Conservation (phyloP, 768 basidiomycete species). For the Amanita pallidorosea region DNA sequence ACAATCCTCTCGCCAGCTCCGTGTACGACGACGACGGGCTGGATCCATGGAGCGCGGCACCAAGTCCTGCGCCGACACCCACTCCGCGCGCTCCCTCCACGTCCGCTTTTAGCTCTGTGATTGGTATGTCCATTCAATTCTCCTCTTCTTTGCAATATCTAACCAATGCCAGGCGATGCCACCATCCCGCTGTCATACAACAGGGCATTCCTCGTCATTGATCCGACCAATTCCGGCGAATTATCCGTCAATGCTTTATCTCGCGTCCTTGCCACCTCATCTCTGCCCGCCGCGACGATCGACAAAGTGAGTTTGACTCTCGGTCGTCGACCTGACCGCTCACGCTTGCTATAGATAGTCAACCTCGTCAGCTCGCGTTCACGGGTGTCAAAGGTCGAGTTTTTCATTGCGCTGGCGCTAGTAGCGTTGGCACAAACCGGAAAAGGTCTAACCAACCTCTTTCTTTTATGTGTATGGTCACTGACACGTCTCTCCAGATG, state of each 20-base stretch:
- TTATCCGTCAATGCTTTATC: slow-evolving; percentile 77
- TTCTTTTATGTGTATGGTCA: neutral
- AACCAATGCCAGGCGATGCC: slow-evolving; percentile 49
- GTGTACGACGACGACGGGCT: slow-evolving; percentile 75
- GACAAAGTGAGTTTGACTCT: slow-evolving; percentile 48
- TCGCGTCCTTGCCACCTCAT: slow-evolving; percentile 67
- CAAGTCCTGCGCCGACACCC: slow-evolving; percentile 60
- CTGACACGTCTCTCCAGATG: slow-evolving; percentile 31
- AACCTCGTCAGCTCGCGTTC: slow-evolving; percentile 76
- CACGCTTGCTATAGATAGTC: slow-evolving; percentile 56
- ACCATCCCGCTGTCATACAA: slow-evolving; percentile 73
- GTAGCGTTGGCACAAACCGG: slow-evolving; percentile 79
- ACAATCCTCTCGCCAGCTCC: slow-evolving; percentile 64
- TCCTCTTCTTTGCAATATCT: neutral
- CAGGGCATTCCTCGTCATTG: slow-evolving; percentile 61
- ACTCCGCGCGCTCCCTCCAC: slow-evolving; percentile 32
- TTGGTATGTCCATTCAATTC: slow-evolving; percentile 33
- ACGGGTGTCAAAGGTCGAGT: slow-evolving; percentile 79
- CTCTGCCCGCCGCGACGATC: slow-evolving; percentile 70
- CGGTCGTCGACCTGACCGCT: neutral
- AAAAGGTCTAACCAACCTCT: slow-evolving; percentile 40
- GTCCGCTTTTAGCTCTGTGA: slow-evolving; percentile 56
- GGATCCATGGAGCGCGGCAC: slow-evolving; percentile 72
- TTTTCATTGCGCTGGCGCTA: slow-evolving; percentile 83
- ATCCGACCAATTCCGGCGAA: slow-evolving; percentile 62